Base-by-base conservation (phyloP, 2,329 filamentous ascomycete species). In the Arthroderma sp. region DNA sequence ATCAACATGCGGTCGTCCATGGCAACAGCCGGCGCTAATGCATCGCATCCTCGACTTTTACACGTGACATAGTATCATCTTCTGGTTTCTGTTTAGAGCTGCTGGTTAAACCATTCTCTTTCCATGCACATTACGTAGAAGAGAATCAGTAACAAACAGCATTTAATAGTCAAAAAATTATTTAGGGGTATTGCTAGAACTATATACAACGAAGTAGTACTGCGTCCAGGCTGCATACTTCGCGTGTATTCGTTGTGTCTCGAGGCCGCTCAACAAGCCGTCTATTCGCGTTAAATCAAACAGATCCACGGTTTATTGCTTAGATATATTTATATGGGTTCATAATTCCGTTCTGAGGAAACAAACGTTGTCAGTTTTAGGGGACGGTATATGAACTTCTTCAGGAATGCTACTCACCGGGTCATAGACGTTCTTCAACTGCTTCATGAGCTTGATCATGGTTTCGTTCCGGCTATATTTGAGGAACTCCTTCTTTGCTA, bases 271-370 rank as follows among this genome's bases (percentile, higher is more conserved):
- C 15, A 22, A 22, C 15, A 22, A 22, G 15, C 15, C 15, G 15
- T 22, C 15, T 22, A 22, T 22, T 22, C 15, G 15, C 15, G 15
- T 22, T 22, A 22, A 22, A 22, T 22, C 15, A 22, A 22, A 22
- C 15, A 22, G 50, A 55, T 47, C 43, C 43, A 37, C 31, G 46
- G 50, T 52, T 6, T 27, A 9, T 15, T 15, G n/a, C 36, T 50
- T 60, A 66, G 40, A 96, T 83, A 63, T 95, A 96, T 68, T 96
- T 96, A 72, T 96, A 96, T 0, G 89, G 89, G 67, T 95, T 96
- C 86, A 96, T 93, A 65, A 96, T 96, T 40, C 87, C 88, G 55
- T 94, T 94, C 86, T 94, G 27, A 3, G 36, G 7, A 10, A 29
- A 9, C 36, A 31, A 27, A 40, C 33, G 42, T 9, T 15, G 30